Percentiles rank a stretch among this genome's conserved stretches.
These are phyloP conservation scores for Alternaria viburni DNA, from an alignment of 2,329 filamentous ascomycete species.

Conservation along the genomic window DNA sequence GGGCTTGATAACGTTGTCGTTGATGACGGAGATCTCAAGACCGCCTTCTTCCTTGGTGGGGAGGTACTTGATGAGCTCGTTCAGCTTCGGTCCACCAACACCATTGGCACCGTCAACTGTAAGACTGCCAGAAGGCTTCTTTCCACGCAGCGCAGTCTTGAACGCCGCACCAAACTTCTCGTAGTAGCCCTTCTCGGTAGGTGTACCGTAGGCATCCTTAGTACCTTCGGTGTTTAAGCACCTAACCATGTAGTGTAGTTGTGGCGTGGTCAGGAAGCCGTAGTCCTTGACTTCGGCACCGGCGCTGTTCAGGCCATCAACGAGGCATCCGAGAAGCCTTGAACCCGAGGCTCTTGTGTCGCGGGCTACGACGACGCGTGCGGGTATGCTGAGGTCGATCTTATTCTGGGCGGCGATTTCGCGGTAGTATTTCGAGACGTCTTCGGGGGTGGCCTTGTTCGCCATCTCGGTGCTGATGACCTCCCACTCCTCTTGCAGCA, in stretches of 20 bases:
- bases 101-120: slow-evolving; percentile 96
- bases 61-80: slow-evolving; percentile 83
- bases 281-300: slow-evolving; percentile 79
- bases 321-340: slow-evolving; percentile 77
- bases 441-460: slow-evolving; percentile 78
- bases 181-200: slow-evolving; percentile 92
- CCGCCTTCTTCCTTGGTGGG: slow-evolving; percentile 66
- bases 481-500: slow-evolving; percentile 92
- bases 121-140: slow-evolving; percentile 70
- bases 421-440: slow-evolving; percentile 77
- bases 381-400: slow-evolving; percentile 71
- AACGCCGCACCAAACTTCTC: slow-evolving; percentile 88
- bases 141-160: slow-evolving; percentile 79
- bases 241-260: slow-evolving; percentile 94
- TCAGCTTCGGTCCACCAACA: slow-evolving; percentile 89
- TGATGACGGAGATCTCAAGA: slow-evolving; percentile 84
- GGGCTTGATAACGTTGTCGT: slow-evolving; percentile 90
- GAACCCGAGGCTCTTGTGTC: slow-evolving; percentile 94
- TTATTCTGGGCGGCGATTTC: slow-evolving; percentile 65
- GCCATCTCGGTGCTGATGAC: slow-evolving; percentile 84
- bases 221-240: slow-evolving; percentile 93
- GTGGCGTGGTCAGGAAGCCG: slow-evolving; percentile 94
- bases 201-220: slow-evolving; percentile 83
- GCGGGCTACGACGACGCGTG: slow-evolving; percentile 85
- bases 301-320: slow-evolving; percentile 78